These are phyloP conservation scores for Adansonia grandidieri DNA, from an alignment of 441 rosid genomes.

Conservation along the genomic window DNA sequence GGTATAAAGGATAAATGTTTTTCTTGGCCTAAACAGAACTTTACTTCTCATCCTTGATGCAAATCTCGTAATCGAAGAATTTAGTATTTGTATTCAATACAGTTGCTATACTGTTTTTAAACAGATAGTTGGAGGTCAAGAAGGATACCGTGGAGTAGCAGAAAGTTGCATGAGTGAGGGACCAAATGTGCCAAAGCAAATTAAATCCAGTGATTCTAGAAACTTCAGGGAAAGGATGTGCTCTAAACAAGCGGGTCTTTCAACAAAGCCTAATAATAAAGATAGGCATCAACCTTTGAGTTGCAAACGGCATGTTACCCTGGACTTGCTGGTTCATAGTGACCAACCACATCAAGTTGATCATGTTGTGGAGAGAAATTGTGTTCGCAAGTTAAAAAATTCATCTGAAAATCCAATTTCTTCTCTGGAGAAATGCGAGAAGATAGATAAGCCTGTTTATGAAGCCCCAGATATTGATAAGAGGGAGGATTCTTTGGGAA, in stretches of 20 bases:
- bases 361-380: slow-evolving; percentile 41
- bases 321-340: slow-evolving; percentile 50
- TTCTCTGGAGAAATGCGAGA: slow-evolving; percentile 40
- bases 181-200: slow-evolving; percentile 35
- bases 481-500: slow-evolving; percentile 46
- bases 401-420: slow-evolving; percentile 43
- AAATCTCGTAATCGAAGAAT: slow-evolving; percentile 23
- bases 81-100: slow-evolving; percentile 19
- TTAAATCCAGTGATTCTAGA: slow-evolving; percentile 43
- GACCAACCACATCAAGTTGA: slow-evolving; percentile 43
- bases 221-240: slow-evolving; percentile 56
- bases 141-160: slow-evolving; percentile 42
- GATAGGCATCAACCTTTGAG: slow-evolving; percentile 42
- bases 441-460: slow-evolving; percentile 39
- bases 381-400: slow-evolving; percentile 41
- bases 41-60: slow-evolving; percentile 7
- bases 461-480: slow-evolving; percentile 36
- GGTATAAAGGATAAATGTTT: slow-evolving; percentile 9
- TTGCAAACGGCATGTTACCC: slow-evolving; percentile 46
- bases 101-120: slow-evolving; percentile 36
- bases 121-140: slow-evolving; percentile 50
- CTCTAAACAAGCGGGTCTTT: slow-evolving; percentile 53
- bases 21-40: slow-evolving; percentile 13
- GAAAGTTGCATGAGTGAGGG: slow-evolving; percentile 42
- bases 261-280: slow-evolving; percentile 52